Evolutionary conservation across 352 stramenopile species (phyloP).

Genomic region (Saprolegnia diclina): DNA sequence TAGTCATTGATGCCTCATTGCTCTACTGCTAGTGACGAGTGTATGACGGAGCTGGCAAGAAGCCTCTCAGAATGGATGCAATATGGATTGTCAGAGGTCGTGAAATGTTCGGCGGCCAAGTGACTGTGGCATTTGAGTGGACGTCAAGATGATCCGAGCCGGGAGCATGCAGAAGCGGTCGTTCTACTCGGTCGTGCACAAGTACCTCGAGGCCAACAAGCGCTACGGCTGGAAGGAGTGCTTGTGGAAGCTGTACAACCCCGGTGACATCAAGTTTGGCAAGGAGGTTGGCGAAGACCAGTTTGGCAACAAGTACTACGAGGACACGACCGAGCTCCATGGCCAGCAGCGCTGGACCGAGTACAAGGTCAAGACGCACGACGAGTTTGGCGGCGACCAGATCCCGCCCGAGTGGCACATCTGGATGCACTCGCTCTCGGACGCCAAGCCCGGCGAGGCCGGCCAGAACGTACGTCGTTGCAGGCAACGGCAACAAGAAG

Average conservation of each 20-base stretch:
- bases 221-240: conserved; percentile 73
- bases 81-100: not conserved
- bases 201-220: conserved; percentile 77
- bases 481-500: not conserved
- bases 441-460: conserved; percentile 50
- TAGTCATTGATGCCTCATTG: too few relatives aligned
- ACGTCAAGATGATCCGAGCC: not conserved
- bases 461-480: conserved; percentile 52
- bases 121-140: conserved; percentile 11
- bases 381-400: conserved; percentile 71
- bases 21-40: too few relatives aligned
- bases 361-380: conserved; percentile 68
- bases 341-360: conserved; percentile 81
- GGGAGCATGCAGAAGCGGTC: conserved; percentile 42
- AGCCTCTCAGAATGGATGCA: not conserved
- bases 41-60: too few relatives aligned
- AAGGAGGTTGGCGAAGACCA: conserved; percentile 72
- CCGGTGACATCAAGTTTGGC: conserved; percentile 83
- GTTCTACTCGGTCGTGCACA: conserved; percentile 73
- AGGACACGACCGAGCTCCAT: conserved; percentile 69
- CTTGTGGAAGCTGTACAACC: conserved; percentile 87
- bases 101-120: not conserved
- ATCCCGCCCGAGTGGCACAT: conserved; percentile 80
- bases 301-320: conserved; percentile 85
- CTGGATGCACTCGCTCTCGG: conserved; percentile 79